Evolutionary conservation across 2,329 filamentous ascomycete genomes (phyloP), one percentile per base, ranked within the genome.

Genomic region (Talaromyces marneffei): DNA sequence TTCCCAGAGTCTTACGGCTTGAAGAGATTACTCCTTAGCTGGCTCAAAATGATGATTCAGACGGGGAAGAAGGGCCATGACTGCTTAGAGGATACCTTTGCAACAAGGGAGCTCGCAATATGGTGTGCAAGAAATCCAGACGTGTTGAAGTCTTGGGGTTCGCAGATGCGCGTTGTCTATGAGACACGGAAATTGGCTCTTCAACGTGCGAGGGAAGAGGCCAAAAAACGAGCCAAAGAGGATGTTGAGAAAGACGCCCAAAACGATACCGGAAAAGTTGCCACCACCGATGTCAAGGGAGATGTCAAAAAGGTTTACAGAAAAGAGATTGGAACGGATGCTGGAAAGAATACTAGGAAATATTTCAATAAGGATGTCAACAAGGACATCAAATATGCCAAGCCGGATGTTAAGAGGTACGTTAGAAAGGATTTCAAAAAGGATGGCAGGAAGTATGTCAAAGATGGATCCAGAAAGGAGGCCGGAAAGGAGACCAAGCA

Each of bases 81-180:
- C 67, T 77, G 76, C 52, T 64, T 83, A 4, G 79, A 83, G 65
- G 79, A 83, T 69, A 77, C 80, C 0, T 73, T 80, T 35, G 81
- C 82, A 0, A 72, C 77, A 0, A 74, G 82, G 7, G 80, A 83
- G 66, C 65, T 84, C 52, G 72, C 77, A 4, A 67, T 84, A 2
- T 81, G 74, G 72, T 78, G 74, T 60, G 65, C 80, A n/a, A 71
- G 70, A 60, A 72, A 80, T n/a, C 69, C 69, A 2, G 68, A 73
- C 1, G 63, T 62, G 12, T 68, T 82, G 8, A 62, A 66, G 2
- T 67, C 48, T 18, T 78, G 77, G 74, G 78, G 46, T 4, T n/a
- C 16, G 20, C 35, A 53, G 14, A 14, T 37, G n/a, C 42, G 53
- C 3, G 20, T 35, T 23, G 44, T 35, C 14, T 42, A 52, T 25